Conservation (phyloP, 2,329 filamentous ascomycete species). For the Cladosporium sp. region DNA sequence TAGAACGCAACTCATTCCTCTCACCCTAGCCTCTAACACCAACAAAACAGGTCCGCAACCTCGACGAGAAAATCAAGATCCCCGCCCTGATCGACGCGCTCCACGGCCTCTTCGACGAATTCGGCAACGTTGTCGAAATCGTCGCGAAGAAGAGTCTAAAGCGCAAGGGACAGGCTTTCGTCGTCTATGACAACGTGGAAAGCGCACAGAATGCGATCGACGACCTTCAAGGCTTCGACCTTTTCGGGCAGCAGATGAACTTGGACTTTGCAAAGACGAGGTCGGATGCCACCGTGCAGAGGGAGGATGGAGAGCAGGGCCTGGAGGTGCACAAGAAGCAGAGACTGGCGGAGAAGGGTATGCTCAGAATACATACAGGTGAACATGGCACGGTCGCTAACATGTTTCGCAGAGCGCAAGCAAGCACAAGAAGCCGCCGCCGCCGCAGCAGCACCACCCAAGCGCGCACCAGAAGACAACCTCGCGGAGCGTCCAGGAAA, state of each 20-base stretch:
- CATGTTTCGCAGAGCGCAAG: slow-evolving; percentile 61
- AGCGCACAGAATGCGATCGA: slow-evolving; percentile 80
- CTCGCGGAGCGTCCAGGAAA: slow-evolving; percentile 62
- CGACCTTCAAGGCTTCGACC: slow-evolving; percentile 85
- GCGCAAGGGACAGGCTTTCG: slow-evolving; percentile 92
- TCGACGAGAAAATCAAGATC: slow-evolving; percentile 88
- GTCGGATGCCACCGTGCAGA: slow-evolving; percentile 84
- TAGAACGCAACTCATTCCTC: neutral
- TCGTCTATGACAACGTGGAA: slow-evolving; percentile 83
- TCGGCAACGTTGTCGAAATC: slow-evolving; percentile 80
- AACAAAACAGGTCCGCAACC: slow-evolving; percentile 65
- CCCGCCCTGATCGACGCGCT: slow-evolving; percentile 74
- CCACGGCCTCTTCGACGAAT: slow-evolving; percentile 78
- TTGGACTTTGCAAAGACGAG: slow-evolving; percentile 77
- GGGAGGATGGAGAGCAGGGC: slow-evolving; percentile 72
- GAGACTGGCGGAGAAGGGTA: slow-evolving; percentile 82
- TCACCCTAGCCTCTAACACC: neutral
- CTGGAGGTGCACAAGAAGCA: slow-evolving; percentile 84
- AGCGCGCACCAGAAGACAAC: slow-evolving; percentile 58
- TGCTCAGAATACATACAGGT: neutral
- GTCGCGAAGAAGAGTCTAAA: slow-evolving; percentile 87
- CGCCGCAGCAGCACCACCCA: slow-evolving; percentile 56
- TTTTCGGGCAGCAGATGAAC: slow-evolving; percentile 89
- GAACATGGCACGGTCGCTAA: neutral
- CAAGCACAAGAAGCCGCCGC: slow-evolving; percentile 75